Evolutionary conservation across 139 green algal genomes (phyloP), one percentile per base, ranked within the genome.

Genomic region (Spirogloea muscicola): DNA sequence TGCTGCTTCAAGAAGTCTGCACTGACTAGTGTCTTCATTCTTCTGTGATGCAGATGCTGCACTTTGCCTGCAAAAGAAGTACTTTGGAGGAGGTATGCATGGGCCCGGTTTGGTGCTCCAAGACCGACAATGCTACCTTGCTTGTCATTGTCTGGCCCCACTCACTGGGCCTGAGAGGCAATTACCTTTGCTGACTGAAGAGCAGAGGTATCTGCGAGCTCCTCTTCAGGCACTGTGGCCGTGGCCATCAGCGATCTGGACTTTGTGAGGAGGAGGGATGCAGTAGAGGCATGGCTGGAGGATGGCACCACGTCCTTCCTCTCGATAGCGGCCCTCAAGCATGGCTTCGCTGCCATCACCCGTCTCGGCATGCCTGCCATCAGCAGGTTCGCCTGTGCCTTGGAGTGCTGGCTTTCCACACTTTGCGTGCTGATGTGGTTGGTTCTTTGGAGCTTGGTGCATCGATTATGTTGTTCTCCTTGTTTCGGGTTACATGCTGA

Each of bases 281-380:
- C 25, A 25, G 9, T 58, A 34, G 66, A 81, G 37, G 65, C 39
- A 33, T 73, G 85, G 2, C 73, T 94, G 72, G 92, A 97, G 68
- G 90, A 97, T 65, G 92, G 92, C 51, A 96, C 92, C 0, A 63
- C 87, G 0, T 49, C 89, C 39, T 96, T 94, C 79, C 89, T 93
- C 13, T 65, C 72, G 31, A 66, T 94, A 13, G 76, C 84, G 5
- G 82, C 91, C 0, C 46, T 88, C 7, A 34, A 46, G 9, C 49
- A 36, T 13, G 73, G 73, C 27, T 81, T 79, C 33, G 46, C 25
- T 29, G 18, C 33, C 33, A 33, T 80, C 27, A 74, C 62, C 0
- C 21, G 44, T 3, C 57, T 80, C 6, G 0, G 69, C 1, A 82
- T 79, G 21, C 5, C 18, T 37, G 9, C 25, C n/a, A 80, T 80